Evolutionary conservation across 1,284 basidiomycete species (phyloP).

Genomic region (Cryptococcus neoformans): DNA sequence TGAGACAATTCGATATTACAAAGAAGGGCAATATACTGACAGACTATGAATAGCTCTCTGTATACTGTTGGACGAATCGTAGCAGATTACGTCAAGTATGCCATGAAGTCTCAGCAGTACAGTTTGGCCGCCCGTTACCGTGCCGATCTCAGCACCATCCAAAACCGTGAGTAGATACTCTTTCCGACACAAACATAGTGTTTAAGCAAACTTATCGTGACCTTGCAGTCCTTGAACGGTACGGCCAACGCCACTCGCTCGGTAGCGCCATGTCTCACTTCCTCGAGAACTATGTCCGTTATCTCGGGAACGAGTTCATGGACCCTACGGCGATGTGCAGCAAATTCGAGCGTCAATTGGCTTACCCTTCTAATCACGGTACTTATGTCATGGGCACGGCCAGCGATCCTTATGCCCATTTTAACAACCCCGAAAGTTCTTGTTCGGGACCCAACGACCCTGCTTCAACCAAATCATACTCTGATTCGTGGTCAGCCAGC

Average conservation of each 20-base stretch:
- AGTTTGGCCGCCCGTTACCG: constrained; percentile 25
- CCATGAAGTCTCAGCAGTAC: constrained; percentile 18
- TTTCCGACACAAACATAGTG: constrained; percentile 5
- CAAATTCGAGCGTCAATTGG: background rate
- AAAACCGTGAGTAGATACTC: constrained; percentile 16
- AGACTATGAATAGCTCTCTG: constrained; percentile 18
- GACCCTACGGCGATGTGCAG: background rate
- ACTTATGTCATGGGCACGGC: no score
- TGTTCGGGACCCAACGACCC: no score
- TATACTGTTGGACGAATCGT: constrained; percentile 34
- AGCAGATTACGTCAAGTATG: constrained; percentile 25
- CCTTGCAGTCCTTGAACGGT: constrained; percentile 8
- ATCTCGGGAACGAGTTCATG: background rate
- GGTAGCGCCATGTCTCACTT: constrained; percentile 16
- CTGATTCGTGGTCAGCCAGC: no score
- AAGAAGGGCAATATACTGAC: constrained; percentile 1
- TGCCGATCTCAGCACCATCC: constrained; percentile 27
- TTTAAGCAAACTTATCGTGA: no score
- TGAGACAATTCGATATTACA: constrained; percentile 10
- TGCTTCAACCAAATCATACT: no score
- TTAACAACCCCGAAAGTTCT: no score
- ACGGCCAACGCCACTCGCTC: constrained; percentile 17
- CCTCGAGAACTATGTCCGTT: constrained; percentile 12
- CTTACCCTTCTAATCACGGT: background rate
- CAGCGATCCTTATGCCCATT: no score